Percentiles rank a stretch among this genome's conserved stretches.
phyloP scores from a whole-genome alignment of 2,329 filamentous ascomycete genomes.

The Ceratocystis cacaofunesta region DNA sequence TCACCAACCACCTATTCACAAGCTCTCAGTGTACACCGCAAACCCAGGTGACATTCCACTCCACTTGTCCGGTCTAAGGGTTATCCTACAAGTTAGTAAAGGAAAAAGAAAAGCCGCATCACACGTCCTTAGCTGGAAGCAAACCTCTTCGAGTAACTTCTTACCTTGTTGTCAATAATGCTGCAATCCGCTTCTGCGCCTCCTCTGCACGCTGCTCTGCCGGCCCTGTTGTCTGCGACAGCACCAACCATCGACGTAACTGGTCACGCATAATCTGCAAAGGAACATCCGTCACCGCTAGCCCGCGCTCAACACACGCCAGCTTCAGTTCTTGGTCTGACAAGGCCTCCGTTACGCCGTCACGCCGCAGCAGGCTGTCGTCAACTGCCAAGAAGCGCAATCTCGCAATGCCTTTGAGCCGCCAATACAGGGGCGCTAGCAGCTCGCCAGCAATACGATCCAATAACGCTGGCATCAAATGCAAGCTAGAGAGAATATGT shows the following conservation, averaged over 20 bases:
- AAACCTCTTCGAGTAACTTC: constrained; percentile 10
- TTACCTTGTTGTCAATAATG: constrained; percentile 30
- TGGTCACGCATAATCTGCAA: constrained; percentile 39
- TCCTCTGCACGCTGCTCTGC: constrained; percentile 20
- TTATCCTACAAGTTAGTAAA: background rate
- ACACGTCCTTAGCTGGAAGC: no score
- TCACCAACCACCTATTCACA: background rate
- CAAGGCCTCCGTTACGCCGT: constrained; percentile 46
- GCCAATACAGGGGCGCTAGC: constrained; percentile 37
- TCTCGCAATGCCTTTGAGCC: constrained; percentile 35
- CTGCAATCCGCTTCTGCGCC: constrained; percentile 27
- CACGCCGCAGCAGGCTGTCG: constrained; percentile 49
- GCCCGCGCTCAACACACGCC: constrained; percentile 56
- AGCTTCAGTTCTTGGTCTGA: constrained; percentile 49
- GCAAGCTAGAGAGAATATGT: constrained; percentile 31
- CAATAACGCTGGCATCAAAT: constrained; percentile 34
- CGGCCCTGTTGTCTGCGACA: constrained; percentile 27
- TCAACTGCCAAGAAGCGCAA: constrained; percentile 54
- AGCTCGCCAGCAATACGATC: constrained; percentile 36
- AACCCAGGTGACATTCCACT: constrained; percentile 3
- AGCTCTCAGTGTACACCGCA: background rate
- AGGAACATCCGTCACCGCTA: constrained; percentile 40
- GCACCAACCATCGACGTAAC: constrained; percentile 35
- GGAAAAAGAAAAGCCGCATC: no score
- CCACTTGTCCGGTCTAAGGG: constrained; percentile 1